phyloP scores from a whole-genome alignment of 352 stramenopile genomes.

The Blastocystis sp. region DNA sequence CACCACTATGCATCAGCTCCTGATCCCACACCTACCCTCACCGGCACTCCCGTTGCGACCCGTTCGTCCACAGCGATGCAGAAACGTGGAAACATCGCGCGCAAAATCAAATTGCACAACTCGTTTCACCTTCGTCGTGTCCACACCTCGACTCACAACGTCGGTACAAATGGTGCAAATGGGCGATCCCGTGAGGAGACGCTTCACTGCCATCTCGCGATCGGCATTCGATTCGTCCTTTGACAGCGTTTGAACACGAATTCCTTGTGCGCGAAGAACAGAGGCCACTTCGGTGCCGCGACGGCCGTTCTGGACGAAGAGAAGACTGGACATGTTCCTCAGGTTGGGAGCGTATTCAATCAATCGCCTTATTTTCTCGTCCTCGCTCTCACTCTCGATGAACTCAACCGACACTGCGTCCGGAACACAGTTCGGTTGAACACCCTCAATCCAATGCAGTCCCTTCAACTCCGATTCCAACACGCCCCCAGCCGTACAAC shows the following conservation, averaged over 20 bases:
- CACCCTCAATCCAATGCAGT: background rate
- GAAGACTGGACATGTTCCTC: background rate
- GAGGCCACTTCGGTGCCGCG: background rate
- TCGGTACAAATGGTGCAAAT: constrained; percentile 39
- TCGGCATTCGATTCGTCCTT: background rate
- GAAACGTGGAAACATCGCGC: constrained; percentile 25
- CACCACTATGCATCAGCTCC: constrained; percentile 6
- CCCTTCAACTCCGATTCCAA: background rate
- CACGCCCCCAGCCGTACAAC: background rate
- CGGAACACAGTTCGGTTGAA: background rate
- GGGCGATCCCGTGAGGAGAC: background rate
- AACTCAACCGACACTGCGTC: background rate
- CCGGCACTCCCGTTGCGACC: background rate
- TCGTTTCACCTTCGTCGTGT: background rate
- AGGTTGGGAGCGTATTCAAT: background rate
- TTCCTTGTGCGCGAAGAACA: background rate
- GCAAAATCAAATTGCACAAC: constrained; percentile 50
- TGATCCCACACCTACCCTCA: background rate
- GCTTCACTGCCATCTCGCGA: background rate
- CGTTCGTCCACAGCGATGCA: constrained; percentile 38
- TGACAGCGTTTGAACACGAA: constrained; percentile 1
- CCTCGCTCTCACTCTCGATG: background rate
- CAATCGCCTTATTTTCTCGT: background rate
- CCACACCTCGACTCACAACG: constrained; percentile 5
- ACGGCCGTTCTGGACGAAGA: constrained; percentile 5